phyloP scores from a whole-genome alignment of 441 rosid genomes.

The Populus hybrid region DNA sequence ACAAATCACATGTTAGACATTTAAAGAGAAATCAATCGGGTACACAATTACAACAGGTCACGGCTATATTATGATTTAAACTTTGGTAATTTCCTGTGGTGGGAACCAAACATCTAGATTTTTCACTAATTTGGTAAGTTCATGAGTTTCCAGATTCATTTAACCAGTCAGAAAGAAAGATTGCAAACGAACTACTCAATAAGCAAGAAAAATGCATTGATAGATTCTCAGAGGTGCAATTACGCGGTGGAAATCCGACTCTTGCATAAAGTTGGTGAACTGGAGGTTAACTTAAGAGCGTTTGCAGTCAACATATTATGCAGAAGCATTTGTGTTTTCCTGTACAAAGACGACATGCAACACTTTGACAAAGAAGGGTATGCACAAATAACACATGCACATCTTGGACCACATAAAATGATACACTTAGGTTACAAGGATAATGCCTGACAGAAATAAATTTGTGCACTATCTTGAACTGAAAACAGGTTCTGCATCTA shows the following conservation, averaged over 20 bases:
- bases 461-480: slow-evolving; percentile 55
- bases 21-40: no score
- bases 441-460: not conserved
- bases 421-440: not conserved
- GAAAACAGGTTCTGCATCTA: slow-evolving; percentile 71
- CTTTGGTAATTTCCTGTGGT: no score
- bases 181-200: no score
- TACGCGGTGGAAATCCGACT: not conserved
- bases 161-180: no score
- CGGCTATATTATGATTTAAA: no score
- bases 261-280: not conserved
- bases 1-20: no score
- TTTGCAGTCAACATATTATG: not conserved
- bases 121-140: no score
- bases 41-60: no score
- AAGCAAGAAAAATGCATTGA: no score
- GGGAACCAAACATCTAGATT: no score
- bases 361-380: not conserved
- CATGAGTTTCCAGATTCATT: no score
- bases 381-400: not conserved
- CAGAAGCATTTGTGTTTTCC: not conserved
- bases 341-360: not conserved
- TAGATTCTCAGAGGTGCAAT: no score
- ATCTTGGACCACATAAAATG: not conserved
- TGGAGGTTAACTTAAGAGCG: not conserved